These are phyloP conservation scores for Euphorbia lathyris DNA, from an alignment of 345 rosid genomes.

Conservation along the genomic window DNA sequence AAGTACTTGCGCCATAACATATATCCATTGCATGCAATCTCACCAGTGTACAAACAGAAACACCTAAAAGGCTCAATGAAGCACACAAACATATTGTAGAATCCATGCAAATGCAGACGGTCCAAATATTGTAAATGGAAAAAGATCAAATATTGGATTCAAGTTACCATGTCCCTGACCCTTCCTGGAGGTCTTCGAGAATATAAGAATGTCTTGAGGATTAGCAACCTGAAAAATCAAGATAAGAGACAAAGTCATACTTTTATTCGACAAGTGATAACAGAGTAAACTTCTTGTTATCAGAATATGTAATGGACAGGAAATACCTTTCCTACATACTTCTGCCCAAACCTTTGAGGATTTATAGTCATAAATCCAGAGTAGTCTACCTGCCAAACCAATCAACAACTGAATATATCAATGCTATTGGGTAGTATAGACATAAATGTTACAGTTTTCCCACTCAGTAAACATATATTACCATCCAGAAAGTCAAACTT, in stretches of 20 bases:
- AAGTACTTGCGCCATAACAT: not conserved
- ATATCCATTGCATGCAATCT: not conserved
- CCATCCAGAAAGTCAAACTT: not conserved
- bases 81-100: not conserved
- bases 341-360: slow-evolving; percentile 99
- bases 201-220: slow-evolving; percentile 97
- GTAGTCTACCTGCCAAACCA: slow-evolving; percentile 78
- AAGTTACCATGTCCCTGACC: slow-evolving; percentile 52
- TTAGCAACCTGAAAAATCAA: slow-evolving; percentile 72
- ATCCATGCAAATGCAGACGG: slow-evolving; percentile 1
- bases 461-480: not conserved
- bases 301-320: slow-evolving; percentile 9
- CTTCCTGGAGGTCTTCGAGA: slow-evolving; percentile 81
- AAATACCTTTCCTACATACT: slow-evolving; percentile 94
- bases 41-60: not conserved
- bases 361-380: slow-evolving; percentile 98
- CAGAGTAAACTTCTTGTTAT: slow-evolving; percentile 1
- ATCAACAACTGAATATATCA: slow-evolving; percentile 15
- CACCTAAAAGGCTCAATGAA: too few species aligned
- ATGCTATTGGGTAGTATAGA: not conserved
- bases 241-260: not conserved
- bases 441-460: not conserved
- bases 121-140: slow-evolving; percentile 4
- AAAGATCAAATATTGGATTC: slow-evolving; percentile 6
- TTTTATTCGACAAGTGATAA: slow-evolving; percentile 11